phyloP scores from a whole-genome alignment of 805 yeast species.

The Ogataea henricii region DNA sequence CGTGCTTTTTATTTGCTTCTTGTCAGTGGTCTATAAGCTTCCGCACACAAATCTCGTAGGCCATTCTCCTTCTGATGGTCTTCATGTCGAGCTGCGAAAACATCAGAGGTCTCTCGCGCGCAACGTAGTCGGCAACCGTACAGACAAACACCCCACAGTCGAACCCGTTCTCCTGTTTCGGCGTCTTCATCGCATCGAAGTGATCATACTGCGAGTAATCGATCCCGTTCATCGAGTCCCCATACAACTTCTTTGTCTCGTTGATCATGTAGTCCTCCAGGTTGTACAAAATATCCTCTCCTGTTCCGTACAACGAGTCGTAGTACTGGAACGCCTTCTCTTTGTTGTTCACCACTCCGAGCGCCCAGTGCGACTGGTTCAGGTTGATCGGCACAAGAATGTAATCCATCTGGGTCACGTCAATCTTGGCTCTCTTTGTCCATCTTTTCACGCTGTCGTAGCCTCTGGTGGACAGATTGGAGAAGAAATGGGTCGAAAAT shows the following conservation, averaged over 20 bases:
- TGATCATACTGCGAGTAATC: conserved; percentile 31
- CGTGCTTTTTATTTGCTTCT: too few species aligned
- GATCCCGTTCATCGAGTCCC: conserved; percentile 38
- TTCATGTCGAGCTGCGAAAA: conserved; percentile 74
- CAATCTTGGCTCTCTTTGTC: conserved; percentile 75
- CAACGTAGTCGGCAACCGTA: conserved; percentile 64
- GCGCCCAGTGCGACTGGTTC: conserved; percentile 87
- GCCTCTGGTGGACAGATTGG: conserved; percentile 71
- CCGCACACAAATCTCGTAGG: conserved; percentile 48
- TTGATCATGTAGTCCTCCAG: conserved; percentile 63
- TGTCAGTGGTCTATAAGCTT: conserved; percentile 19
- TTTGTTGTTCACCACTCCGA: conserved; percentile 72
- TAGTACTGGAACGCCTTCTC: conserved; percentile 62
- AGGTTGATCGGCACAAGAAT: conserved; percentile 86
- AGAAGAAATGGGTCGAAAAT: conserved; percentile 87
- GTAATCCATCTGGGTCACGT: conserved; percentile 62
- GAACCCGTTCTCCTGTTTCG: conserved; percentile 85
- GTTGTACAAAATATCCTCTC: conserved; percentile 44
- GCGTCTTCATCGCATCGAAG: conserved; percentile 43
- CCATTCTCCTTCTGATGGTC: conserved; percentile 66
- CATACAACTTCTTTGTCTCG: conserved; percentile 60
- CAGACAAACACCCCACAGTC: conserved; percentile 97
- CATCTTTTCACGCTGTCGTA: conserved; percentile 80
- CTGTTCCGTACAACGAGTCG: conserved; percentile 71
- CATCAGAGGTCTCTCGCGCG: conserved; percentile 49